A percentile compares a stretch with the other conserved stretches of the same genome.
These are phyloP conservation scores for Spinellus fusiger DNA, from an alignment of 192 early-diverging fungal species.

Conservation along the genomic window DNA sequence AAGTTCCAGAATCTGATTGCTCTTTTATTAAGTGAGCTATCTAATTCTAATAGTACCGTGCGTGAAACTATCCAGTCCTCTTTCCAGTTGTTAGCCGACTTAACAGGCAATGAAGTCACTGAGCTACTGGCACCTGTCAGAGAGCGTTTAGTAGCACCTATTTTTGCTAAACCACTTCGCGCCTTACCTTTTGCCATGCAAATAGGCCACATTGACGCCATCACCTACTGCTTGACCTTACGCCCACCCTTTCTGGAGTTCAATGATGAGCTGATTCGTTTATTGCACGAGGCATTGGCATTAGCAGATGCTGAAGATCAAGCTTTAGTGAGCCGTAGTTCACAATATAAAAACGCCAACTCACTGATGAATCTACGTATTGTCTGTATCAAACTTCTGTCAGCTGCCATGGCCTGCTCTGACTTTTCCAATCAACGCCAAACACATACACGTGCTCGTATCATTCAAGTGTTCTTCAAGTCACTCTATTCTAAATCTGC, in stretches of 20 bases:
- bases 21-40: constrained; percentile 83
- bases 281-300: constrained; percentile 87
- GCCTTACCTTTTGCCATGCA: constrained; percentile 94
- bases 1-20: constrained; percentile 78
- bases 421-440: constrained; percentile 76
- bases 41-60: constrained; percentile 83
- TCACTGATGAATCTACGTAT: constrained; percentile 85
- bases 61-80: constrained; percentile 83
- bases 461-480: constrained; percentile 98
- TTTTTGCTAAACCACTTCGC: constrained; percentile 95
- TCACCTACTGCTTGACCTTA: constrained; percentile 90
- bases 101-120: constrained; percentile 75
- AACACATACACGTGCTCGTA: constrained; percentile 74
- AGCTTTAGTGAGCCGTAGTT: constrained; percentile 77
- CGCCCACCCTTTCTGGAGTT: constrained; percentile 84
- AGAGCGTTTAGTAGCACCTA: constrained; percentile 82
- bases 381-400: constrained; percentile 94
- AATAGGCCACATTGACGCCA: constrained; percentile 98
- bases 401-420: constrained; percentile 84
- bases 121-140: constrained; percentile 78
- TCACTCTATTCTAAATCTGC: constrained; percentile 91
- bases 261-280: constrained; percentile 84
- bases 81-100: constrained; percentile 72
- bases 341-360: constrained; percentile 74
- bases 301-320: constrained; percentile 98